A percentile compares a stretch with the other conserved stretches of the same genome.
Conservation (phyloP, 768 basidiomycete genomes). For the Lenzites betulinus region DNA sequence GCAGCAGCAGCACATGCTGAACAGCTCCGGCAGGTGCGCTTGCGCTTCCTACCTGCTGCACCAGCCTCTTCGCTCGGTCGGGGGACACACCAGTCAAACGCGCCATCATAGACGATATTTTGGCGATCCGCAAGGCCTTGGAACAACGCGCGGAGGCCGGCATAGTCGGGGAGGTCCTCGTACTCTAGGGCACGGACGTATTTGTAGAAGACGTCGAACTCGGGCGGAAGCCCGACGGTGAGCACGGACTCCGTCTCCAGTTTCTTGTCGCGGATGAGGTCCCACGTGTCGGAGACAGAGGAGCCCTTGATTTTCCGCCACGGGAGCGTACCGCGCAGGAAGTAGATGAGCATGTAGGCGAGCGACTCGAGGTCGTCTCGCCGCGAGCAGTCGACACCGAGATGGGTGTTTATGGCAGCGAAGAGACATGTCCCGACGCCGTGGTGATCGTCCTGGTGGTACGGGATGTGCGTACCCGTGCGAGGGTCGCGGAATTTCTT, state of each 20-base stretch:
- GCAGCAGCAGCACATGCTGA: slow-evolving; percentile 26
- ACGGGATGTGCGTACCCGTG: slow-evolving; percentile 69
- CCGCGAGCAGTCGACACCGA: slow-evolving; percentile 75
- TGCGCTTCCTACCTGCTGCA: slow-evolving; percentile 20
- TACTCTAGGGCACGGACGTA: slow-evolving; percentile 85
- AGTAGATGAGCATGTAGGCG: slow-evolving; percentile 84
- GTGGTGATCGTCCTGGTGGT: slow-evolving; percentile 72
- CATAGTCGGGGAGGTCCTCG: slow-evolving; percentile 88
- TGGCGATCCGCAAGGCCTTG: slow-evolving; percentile 41
- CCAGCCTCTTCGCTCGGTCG: slow-evolving; percentile 12
- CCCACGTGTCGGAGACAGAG: slow-evolving; percentile 70
- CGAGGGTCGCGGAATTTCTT: slow-evolving; percentile 73
- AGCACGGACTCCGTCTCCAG: slow-evolving; percentile 64
- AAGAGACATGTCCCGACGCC: slow-evolving; percentile 81
- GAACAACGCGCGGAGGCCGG: slow-evolving; percentile 76
- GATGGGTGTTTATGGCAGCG: slow-evolving; percentile 72
- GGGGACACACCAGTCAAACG: slow-evolving; percentile 33
- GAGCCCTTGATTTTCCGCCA: slow-evolving; percentile 75
- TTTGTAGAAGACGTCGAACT: slow-evolving; percentile 76
- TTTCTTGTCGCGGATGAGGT: slow-evolving; percentile 75
- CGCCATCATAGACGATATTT: slow-evolving; percentile 31
- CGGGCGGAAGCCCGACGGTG: slow-evolving; percentile 74
- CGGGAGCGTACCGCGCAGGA: slow-evolving; percentile 74
- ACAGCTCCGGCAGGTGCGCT: slow-evolving; percentile 28
- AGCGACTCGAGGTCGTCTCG: slow-evolving; percentile 80